Conservation (phyloP, 2,329 filamentous ascomycete species). For the Neoscytalidium dimidiatum region DNA sequence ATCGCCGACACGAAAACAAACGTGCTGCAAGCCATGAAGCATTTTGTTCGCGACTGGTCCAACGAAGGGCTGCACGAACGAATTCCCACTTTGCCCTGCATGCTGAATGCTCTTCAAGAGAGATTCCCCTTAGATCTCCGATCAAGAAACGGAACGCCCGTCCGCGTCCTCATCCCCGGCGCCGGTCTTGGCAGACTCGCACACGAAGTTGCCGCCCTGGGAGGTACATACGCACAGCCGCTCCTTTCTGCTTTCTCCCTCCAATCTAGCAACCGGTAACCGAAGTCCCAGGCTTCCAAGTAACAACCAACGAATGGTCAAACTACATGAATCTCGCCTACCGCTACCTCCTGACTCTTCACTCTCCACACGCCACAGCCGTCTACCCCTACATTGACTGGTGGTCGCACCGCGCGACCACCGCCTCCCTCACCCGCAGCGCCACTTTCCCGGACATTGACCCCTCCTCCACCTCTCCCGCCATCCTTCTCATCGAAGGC, state of each 20-base stretch:
- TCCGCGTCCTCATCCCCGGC: constrained; percentile 54
- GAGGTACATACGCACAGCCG: constrained; percentile 30
- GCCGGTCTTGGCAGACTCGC: constrained; percentile 56
- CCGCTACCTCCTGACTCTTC: constrained; percentile 47
- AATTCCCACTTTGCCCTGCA: constrained; percentile 39
- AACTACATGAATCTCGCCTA: constrained; percentile 60
- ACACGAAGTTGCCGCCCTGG: constrained; percentile 51
- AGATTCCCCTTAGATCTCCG: constrained; percentile 3
- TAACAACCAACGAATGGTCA: constrained; percentile 60
- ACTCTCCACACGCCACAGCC: constrained; percentile 26
- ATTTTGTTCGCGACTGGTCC: constrained; percentile 61
- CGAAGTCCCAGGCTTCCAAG: constrained; percentile 47
- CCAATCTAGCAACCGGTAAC: neutral
- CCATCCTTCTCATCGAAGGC: constrained; percentile 55
- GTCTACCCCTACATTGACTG: constrained; percentile 57
- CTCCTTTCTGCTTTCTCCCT: neutral
- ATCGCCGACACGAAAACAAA: constrained; percentile 48
- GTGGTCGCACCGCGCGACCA: constrained; percentile 59
- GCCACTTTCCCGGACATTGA: constrained; percentile 49
- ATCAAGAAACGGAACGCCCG: neutral
- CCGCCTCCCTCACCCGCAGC: constrained; percentile 48
- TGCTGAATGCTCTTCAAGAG: constrained; percentile 30
- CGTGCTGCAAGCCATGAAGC: constrained; percentile 57
- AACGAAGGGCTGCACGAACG: constrained; percentile 51
- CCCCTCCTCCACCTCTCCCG: constrained; percentile 30